Base-by-base conservation (phyloP, 2,329 filamentous ascomycete genomes). In the Colletotrichum karsti region DNA sequence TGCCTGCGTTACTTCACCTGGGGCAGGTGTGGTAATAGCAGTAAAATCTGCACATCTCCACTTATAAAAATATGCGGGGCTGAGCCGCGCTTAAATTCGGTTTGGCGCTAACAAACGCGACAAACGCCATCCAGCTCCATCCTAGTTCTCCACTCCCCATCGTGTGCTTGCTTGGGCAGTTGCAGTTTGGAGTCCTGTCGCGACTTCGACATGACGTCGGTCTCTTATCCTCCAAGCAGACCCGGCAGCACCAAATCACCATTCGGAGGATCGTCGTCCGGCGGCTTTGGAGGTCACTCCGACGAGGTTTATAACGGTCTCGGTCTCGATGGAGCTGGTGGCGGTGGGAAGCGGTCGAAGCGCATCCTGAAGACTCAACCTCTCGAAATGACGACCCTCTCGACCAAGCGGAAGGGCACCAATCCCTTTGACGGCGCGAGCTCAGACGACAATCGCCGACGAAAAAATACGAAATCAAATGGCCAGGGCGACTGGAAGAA, bases 261-360 rank as follows among this genome's bases (percentile, higher is more conserved):
- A 24, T 62, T 67, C 35, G 56, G 26, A 62, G 42, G 37, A 35
- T 59, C 63, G 37, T 62, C 55, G 28, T 51, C 55, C 6, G 50
- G 66, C n/a, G 66, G 55, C 37, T 69, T 69, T 33, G 51, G 56
- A 56, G 26, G 48, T 20, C 48, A 39, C 37, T 44, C 50, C 39
- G 13, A 42, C 56, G 39, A 22, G 54, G 22, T 18, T 24, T 33
- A 67, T 18, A 28, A 66, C 56, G 22, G 76, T 69, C 80, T 78
- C 72, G 77, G 75, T 65, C 56, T 73, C 71, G 74, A 74, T 74
- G 72, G 73, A 72, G 73, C 75, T 69, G 70, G 74, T 66, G 69
- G 74, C 69, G 73, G 73, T 66, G 71, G 73, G 41, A 74, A 72
- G 60, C 67, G 70, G 64, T 60, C 70, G 39, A 76, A 76, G 54